Evolutionary conservation across 768 basidiomycete genomes (phyloP), one percentile per base, ranked within the genome.

Genomic region (Suillus tomentosus): DNA sequence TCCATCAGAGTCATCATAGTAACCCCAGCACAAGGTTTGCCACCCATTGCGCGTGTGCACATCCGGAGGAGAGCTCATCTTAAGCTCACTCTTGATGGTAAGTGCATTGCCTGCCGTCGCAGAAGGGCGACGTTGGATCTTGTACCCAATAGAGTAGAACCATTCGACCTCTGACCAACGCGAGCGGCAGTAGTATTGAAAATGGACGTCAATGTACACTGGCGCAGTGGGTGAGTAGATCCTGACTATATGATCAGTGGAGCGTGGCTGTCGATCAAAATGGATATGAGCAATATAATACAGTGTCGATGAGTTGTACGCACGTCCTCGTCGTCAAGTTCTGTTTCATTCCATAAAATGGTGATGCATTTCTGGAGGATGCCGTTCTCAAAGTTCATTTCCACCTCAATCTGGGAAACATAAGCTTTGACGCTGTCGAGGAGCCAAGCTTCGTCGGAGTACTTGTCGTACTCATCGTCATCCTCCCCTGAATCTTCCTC

Each of bases 191-290:
- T 65, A 31, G 47, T 69, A 67, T 43, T 63, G 62, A 45, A 70
- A 22, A n/a, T 68, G 69, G 14, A 68, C 63, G 24, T 68, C 69
- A 42, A 70, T 59, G 56, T 62, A 70, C 34, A 59, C 62, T 3
- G 70, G 65, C 17, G 63, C 27, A 1, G 65, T 39, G 0, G 55
- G 64, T 1, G 67, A 70, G 45, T 63, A 63, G 45, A 68, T 58
- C 34, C 61, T 61, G 24, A 55, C 54, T 4, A 27, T n/a, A 0
- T 37, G 50, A 13, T 67, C 64, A 40, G 65, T 45, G 17, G 63
- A 4, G 17, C 62, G 63, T 15, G 62, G 51, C 62, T 64, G 39
- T 62, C 45, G 42, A 9, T 22, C 39, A 57, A 3, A 45, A 51
- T 27, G 36, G 3, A 36, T 22, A 4, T 61, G 11, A 51, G 24